Base-by-base conservation (phyloP, 75 land plant genomes). In the Pinus taeda region DNA sequence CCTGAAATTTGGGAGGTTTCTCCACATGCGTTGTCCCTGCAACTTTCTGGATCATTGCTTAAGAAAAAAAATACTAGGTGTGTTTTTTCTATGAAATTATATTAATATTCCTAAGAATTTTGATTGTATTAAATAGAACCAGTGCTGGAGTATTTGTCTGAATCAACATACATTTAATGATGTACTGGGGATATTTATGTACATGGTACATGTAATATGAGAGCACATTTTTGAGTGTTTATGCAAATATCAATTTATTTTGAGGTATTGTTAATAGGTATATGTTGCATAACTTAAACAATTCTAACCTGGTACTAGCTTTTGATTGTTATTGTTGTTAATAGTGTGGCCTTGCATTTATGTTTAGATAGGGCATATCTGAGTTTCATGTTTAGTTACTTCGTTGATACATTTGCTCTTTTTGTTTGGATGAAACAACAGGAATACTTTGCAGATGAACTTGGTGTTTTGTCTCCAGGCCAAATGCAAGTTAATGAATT, bases 401-500 rank as follows among this genome's bases (percentile, higher is more conserved):
- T 67, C 18, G 18, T 67, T 45, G 53, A 9, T 45, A 45, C 53
- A 45, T 45, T 45, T 45, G 8, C 8, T 45, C 8, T 45, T 45
- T 45, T 53, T 26, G 22, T 64, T 45, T 36, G 30, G 36, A 42
- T 62, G 49, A 17, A 78, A 24, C 21, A 7, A 24, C 89, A 92
- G 98, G 99, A 97, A 78, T 93, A 97, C 79, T 79, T 79, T 78
- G 96, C 91, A 74, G 98, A 95, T 82, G 99, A 97, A 71, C 78
- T 97, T 74, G 99, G 99, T 60, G 98, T 95, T 59, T 70, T 97
- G 72, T 97, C 99, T 36, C 98, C 99, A 57, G 82, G 81, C 73
- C 99, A 97, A 81, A 69, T 95, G 91, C 93, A 92, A 81, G 98
- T 91, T 67, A 86, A 91, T 79, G 93, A 91, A 80, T 70, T 97